Conservation (phyloP, 1,139 yeast genomes). For the Geotrichum aggregatum region DNA sequence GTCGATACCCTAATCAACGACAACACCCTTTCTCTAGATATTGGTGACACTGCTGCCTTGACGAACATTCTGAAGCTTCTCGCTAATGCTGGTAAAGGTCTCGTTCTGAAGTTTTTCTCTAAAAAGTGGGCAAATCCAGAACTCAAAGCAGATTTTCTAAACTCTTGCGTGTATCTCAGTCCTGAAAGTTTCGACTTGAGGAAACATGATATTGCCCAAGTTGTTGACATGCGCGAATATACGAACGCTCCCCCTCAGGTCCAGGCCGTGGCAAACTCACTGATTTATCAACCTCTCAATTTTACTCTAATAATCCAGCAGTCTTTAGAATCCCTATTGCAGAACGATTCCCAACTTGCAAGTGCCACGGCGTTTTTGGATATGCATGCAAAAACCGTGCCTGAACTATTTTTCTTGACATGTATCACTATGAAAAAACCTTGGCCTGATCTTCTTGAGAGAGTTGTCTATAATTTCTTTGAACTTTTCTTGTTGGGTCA, state of each 20-base stretch:
- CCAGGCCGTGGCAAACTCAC: constrained; percentile 24
- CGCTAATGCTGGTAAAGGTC: constrained; percentile 15
- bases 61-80: constrained; percentile 11
- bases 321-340: constrained; percentile 33
- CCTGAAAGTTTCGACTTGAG: constrained; percentile 24
- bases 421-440: constrained; percentile 38
- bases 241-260: constrained; percentile 25
- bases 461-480: constrained; percentile 36
- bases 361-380: constrained; percentile 36
- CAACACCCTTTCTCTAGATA: constrained; percentile 5
- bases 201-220: constrained; percentile 25
- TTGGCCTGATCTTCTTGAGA: constrained; percentile 37
- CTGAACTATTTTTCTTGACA: constrained; percentile 40
- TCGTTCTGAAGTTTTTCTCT: constrained; percentile 15
- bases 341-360: constrained; percentile 29
- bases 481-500: constrained; percentile 37
- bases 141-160: constrained; percentile 28
- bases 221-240: constrained; percentile 23
- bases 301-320: constrained; percentile 31
- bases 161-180: constrained; percentile 24
- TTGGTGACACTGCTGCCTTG: constrained; percentile 7
- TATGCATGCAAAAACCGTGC: constrained; percentile 35
- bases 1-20: constrained; percentile 5
- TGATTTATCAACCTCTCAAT: constrained; percentile 31
- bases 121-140: constrained; percentile 27